Conservation (phyloP, 306 rosid genomes). For the Citrullus colocynthis region DNA sequence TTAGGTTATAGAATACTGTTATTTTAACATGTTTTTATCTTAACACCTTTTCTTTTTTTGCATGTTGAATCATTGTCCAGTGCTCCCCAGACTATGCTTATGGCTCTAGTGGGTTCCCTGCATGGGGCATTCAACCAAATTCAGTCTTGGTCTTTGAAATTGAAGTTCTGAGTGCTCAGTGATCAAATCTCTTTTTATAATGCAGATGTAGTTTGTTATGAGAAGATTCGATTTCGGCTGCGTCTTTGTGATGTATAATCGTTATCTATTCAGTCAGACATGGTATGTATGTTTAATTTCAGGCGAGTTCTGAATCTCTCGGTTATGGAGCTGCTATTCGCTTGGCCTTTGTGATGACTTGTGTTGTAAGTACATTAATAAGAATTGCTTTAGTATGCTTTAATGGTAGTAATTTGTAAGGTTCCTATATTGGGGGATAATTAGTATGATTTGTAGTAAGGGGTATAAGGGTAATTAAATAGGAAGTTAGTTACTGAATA, state of each 20-base stretch:
- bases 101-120: slow-evolving; percentile 74
- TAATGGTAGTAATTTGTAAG: too few species aligned
- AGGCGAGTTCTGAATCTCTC: neutral
- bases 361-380: neutral
- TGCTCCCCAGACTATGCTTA: slow-evolving; percentile 97
- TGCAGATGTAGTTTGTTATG: neutral
- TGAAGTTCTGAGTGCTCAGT: slow-evolving; percentile 53
- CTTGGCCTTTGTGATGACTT: neutral
- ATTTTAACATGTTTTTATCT: neutral
- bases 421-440: too few species aligned
- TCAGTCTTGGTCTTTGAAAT: slow-evolving; percentile 74
- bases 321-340: neutral
- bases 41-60: neutral
- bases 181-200: neutral
- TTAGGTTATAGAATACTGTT: neutral
- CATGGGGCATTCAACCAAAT: slow-evolving; percentile 89
- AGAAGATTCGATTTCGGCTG: neutral
- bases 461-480: too few species aligned
- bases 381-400: neutral
- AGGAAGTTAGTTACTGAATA: too few species aligned
- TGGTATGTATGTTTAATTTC: neutral
- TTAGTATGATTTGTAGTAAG: too few species aligned
- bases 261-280: neutral
- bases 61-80: slow-evolving; percentile 33
- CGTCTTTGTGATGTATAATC: neutral